Percentiles rank a stretch among this genome's conserved stretches.
phyloP scores from a whole-genome alignment of 495 filamentous ascomycete genomes.

The Neurospora sp. region DNA sequence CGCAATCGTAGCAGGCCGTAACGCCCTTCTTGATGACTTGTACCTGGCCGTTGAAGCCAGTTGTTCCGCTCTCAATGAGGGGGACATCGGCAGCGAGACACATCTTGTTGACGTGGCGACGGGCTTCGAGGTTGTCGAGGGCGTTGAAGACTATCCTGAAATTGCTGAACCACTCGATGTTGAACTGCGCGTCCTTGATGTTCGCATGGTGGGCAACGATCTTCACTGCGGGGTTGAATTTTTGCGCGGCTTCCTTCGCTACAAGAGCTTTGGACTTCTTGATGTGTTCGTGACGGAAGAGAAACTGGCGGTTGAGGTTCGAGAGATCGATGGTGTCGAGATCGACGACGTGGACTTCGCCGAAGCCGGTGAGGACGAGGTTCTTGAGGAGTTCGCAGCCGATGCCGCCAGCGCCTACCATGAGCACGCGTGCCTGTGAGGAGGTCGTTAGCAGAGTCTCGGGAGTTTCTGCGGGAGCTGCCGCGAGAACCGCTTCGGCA shows the following conservation, averaged over 20 bases:
- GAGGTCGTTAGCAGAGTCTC: slow-evolving; percentile 19
- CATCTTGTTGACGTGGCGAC: slow-evolving; percentile 96
- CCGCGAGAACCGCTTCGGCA: background rate
- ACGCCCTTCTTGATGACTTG: slow-evolving; percentile 90
- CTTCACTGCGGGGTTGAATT: slow-evolving; percentile 83
- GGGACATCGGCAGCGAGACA: slow-evolving; percentile 86
- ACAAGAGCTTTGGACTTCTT: slow-evolving; percentile 95
- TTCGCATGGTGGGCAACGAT: slow-evolving; percentile 89
- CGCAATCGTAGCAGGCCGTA: slow-evolving; percentile 96
- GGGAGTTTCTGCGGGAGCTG: background rate
- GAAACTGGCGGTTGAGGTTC: slow-evolving; percentile 96
- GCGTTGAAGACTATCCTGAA: slow-evolving; percentile 94
- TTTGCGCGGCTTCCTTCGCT: slow-evolving; percentile 83
- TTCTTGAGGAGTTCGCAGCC: slow-evolving; percentile 98
- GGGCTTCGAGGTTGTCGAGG: slow-evolving; percentile 88
- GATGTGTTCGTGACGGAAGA: slow-evolving; percentile 95
- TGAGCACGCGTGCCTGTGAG: slow-evolving; percentile 70
- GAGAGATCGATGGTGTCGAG: slow-evolving; percentile 97
- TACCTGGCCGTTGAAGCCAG: slow-evolving; percentile 95
- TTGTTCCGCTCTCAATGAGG: slow-evolving; percentile 93
- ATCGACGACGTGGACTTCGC: slow-evolving; percentile 91
- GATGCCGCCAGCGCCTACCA: slow-evolving; percentile 95
- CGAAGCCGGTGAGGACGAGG: slow-evolving; percentile 86
- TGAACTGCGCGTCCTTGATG: slow-evolving; percentile 90
- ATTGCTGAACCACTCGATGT: slow-evolving; percentile 74